Conservation (phyloP, 441 rosid species). For the Populus tomentosa region DNA sequence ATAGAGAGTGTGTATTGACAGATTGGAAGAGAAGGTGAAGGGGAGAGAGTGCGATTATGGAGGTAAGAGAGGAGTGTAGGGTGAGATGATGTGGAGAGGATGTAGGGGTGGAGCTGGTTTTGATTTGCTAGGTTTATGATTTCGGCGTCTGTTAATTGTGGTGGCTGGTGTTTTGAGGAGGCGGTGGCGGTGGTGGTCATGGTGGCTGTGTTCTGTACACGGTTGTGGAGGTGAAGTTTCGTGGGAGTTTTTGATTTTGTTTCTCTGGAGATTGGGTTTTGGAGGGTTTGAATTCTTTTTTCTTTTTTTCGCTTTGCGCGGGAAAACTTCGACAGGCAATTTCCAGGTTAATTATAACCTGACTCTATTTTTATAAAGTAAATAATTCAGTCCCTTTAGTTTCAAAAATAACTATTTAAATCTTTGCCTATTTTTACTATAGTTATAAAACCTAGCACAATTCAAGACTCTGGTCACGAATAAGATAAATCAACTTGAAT, state of each 20-base stretch:
- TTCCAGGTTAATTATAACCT: too few relatives aligned
- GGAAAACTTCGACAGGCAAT: too few relatives aligned
- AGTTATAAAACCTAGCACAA: too few relatives aligned
- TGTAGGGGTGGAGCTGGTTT: constrained; percentile 42
- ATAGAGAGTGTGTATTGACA: constrained; percentile 54
- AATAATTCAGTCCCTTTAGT: too few relatives aligned
- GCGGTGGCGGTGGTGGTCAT: constrained; percentile 25
- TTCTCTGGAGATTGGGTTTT: background rate
- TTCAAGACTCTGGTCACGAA: too few relatives aligned
- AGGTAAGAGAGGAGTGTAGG: constrained; percentile 49
- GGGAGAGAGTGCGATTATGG: constrained; percentile 46
- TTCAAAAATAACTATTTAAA: too few relatives aligned
- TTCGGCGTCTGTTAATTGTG: constrained; percentile 45
- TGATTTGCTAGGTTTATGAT: constrained; percentile 51
- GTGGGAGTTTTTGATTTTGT: background rate
- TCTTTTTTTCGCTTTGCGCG: background rate
- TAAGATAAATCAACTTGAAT: too few relatives aligned
- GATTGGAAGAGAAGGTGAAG: constrained; percentile 46
- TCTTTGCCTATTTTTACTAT: too few relatives aligned
- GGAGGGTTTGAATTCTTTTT: background rate
- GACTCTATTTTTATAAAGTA: too few relatives aligned
- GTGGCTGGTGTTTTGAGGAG: constrained; percentile 9
- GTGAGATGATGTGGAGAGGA: constrained; percentile 50
- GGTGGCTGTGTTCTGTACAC: background rate
- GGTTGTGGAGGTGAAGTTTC: background rate